Base-by-base conservation (phyloP, 345 rosid genomes). In the Bruguiera sexangula region DNA sequence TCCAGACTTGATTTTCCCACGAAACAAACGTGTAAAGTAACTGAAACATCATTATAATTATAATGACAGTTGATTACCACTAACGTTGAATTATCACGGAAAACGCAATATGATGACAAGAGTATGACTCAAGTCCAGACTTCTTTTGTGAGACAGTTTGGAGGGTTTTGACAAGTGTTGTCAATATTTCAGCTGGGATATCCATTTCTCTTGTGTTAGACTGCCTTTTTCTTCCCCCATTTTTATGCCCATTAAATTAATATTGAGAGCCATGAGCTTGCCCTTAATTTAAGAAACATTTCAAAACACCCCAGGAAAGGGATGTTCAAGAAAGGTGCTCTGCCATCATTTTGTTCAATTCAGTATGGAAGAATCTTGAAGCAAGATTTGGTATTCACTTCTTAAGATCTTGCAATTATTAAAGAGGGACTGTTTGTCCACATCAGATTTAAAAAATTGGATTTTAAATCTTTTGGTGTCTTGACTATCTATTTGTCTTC, bases 231-330 rank as follows among this genome's bases (percentile, higher is more conserved):
- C 85, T 65, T 69, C 15, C 21, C 60, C 29, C 10, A n/a, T 59
- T 68, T 34, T 61, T 70, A 58, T 64, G 65, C 73, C 48, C 21
- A 58, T 68, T 50, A 65, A 65, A 59, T 8, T 56, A 69, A 62
- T 31, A 24, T 24, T 30, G 9, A 52, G 59, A 48, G 31, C 60
- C 69, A 74, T 73, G 63, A 73, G 79, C 70, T 89, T 85, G 87
- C 88, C 85, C 67, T 79, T 73, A 36, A 52, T 75, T 79, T 64
- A 92, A 88, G 93, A 80, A 89, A 87, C 83, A 81, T 74, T 67
- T 72, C 16, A 79, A 73, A 20, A 53, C 20, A 27, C 53, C 18
- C 46, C 69, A 26, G 24, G 77, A 70, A 57, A 75, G 69, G 11
- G 80, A 62, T 63, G 54, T 32, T 24, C 50, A 21, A 4, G 65